These are phyloP conservation scores for Physcomitrium patens DNA, from an alignment of 225 moss, liverwort and hornwort species.

Conservation along the genomic window DNA sequence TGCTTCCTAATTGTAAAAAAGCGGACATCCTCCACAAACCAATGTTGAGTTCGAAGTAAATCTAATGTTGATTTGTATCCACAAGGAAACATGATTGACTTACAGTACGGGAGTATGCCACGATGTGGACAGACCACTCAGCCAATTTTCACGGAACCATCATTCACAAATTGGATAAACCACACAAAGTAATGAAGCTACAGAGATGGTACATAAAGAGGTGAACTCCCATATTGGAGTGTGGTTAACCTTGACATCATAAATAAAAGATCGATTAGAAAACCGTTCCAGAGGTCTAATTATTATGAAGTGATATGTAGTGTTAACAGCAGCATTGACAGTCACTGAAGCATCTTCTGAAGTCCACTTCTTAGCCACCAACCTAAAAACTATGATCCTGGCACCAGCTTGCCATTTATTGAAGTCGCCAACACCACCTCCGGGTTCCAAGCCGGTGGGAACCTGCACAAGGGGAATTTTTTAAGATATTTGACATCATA, in stretches of 20 bases:
- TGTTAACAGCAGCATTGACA: constrained; percentile 54
- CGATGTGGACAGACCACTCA: no score
- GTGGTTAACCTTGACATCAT: constrained; percentile 23
- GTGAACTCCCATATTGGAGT: constrained; percentile 18
- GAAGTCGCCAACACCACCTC: constrained; percentile 77
- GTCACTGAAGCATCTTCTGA: constrained; percentile 89
- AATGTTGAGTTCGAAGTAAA: no score
- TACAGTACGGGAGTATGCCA: no score
- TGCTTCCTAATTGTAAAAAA: no score
- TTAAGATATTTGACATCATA: constrained; percentile 9
- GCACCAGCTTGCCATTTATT: constrained; percentile 96
- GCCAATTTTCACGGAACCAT: no score
- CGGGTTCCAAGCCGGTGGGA: constrained; percentile 86
- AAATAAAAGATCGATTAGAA: constrained; percentile 12
- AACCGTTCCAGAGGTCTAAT: constrained; percentile 28
- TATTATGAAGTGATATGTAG: constrained; percentile 44
- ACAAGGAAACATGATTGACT: no score
- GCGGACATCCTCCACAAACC: no score
- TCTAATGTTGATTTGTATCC: no score
- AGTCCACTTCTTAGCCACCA: constrained; percentile 83
- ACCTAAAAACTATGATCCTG: constrained; percentile 67
- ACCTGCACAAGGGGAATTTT: constrained; percentile 58
- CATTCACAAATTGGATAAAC: no score
- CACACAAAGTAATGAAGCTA: constrained; percentile 16
- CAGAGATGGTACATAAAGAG: constrained; percentile 43